A percentile compares a stretch with the other conserved stretches of the same genome.
Conservation (phyloP, 768 basidiomycete genomes). For the Mycena floridula region DNA sequence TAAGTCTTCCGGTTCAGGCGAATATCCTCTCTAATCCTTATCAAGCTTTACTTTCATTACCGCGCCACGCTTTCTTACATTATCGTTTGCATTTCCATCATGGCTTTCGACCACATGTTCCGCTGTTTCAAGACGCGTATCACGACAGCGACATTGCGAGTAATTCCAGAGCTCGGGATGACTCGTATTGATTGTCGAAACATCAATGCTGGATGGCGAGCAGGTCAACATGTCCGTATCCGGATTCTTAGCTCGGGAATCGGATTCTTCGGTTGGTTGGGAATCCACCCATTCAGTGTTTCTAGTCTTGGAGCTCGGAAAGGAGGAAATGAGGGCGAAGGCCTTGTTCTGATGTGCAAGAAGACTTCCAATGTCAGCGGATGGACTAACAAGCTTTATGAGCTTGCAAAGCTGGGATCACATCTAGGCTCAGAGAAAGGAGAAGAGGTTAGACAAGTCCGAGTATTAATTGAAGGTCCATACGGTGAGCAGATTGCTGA, state of each 20-base stretch:
- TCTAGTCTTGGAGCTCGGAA: too few relatives aligned
- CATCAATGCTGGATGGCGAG: slow-evolving; percentile 72
- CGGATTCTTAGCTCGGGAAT: slow-evolving; percentile 50
- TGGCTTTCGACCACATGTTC: slow-evolving; percentile 51
- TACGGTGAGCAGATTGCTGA: too few relatives aligned
- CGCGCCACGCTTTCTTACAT: slow-evolving; percentile 47
- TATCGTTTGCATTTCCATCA: slow-evolving; percentile 40
- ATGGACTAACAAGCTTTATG: slow-evolving; percentile 57
- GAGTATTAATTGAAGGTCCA: slow-evolving; percentile 58
- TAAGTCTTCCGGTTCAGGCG: slow-evolving; percentile 26
- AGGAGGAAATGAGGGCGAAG: too few relatives aligned
- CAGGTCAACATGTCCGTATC: slow-evolving; percentile 81
- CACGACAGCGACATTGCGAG: slow-evolving; percentile 48
- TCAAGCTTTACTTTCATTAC: slow-evolving; percentile 50
- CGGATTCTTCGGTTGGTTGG: slow-evolving; percentile 50
- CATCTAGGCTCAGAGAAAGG: slow-evolving; percentile 27
- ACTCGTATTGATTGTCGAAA: slow-evolving; percentile 59
- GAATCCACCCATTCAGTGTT: slow-evolving; percentile 78
- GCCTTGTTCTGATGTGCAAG: slow-evolving; percentile 63
- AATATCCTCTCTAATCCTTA: too few relatives aligned
- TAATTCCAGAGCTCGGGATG: slow-evolving; percentile 53
- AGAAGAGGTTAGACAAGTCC: slow-evolving; percentile 32
- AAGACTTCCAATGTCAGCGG: slow-evolving; percentile 51
- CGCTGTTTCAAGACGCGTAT: slow-evolving; percentile 62
- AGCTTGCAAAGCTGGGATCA: slow-evolving; percentile 35